These are phyloP conservation scores for Pythium monospermum DNA, from an alignment of 352 stramenopile species.

Conservation along the genomic window DNA sequence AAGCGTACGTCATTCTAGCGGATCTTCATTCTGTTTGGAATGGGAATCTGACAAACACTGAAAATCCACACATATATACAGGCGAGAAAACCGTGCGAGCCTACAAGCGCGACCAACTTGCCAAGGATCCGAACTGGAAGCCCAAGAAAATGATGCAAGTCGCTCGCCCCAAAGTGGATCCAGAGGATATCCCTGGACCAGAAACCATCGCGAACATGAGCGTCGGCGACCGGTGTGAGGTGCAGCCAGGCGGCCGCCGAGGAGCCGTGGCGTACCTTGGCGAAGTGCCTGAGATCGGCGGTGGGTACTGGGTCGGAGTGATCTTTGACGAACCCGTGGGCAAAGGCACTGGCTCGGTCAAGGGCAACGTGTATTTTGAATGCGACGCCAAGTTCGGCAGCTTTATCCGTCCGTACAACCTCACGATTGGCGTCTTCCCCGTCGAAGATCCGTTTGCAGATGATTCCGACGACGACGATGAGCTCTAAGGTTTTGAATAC, in stretches of 20 bases:
- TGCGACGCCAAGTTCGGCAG: constrained; percentile 89
- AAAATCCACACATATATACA: no score
- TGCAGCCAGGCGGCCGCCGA: constrained; percentile 92
- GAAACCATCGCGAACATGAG: constrained; percentile 82
- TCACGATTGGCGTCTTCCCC: constrained; percentile 92
- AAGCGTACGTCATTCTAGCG: constrained; percentile 89
- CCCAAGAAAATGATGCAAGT: constrained; percentile 76
- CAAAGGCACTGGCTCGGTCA: constrained; percentile 90
- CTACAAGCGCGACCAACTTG: constrained; percentile 94
- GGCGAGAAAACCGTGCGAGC: constrained; percentile 95
- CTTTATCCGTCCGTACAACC: constrained; percentile 94
- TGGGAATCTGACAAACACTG: no score
- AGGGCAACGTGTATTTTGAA: constrained; percentile 91
- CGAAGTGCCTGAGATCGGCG: constrained; percentile 84
- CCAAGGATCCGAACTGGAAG: constrained; percentile 95
- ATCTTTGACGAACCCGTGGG: constrained; percentile 96
- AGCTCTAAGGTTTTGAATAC: no score
- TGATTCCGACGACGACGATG: constrained; percentile 76
- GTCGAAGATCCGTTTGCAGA: constrained; percentile 75
- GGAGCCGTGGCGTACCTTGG: constrained; percentile 92
- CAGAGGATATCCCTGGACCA: constrained; percentile 40
- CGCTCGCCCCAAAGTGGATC: constrained; percentile 23
- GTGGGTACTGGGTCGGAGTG: constrained; percentile 94
- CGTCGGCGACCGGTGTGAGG: constrained; percentile 95
- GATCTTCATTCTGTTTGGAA: no score